Base-by-base conservation (phyloP, 78 protist genomes). In the Chrysochromulina tobinii region DNA sequence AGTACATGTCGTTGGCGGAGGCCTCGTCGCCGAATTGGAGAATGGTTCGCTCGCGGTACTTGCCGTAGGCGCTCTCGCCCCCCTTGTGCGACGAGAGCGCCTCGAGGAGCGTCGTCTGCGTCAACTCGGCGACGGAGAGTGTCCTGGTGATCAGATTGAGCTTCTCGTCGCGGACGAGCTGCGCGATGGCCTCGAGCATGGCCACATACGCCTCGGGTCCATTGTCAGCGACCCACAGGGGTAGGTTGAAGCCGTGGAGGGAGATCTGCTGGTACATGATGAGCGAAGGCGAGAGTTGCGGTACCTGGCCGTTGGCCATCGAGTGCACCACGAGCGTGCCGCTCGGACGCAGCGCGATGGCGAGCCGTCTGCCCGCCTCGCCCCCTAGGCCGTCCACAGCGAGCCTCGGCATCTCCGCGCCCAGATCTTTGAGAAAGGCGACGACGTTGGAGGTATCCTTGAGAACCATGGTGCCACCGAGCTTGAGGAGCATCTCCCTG, bases 191-290 rank as follows among this genome's bases (percentile, higher is more conserved):
- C 38, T 50, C 58, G 57, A 75, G 83, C 83, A 75, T 75, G 20
- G 8, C 58, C 21, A 11, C 2, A 23, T 75, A 75, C 83, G 54
- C 83, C 27, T 75, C 83, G 58, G 12, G 58, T 54, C 83, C 83
- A 8, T 75, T 75, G 14, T 75, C 83, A 8, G 8, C 83, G 58
- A 75, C 83, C 83, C 83, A 75, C 23, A 50, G 83, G 1, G 83
- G 27, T 25, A 75, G 1, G 57, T 50, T 75, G 83, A 75, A 75
- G 83, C 83, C 83, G 57, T 75, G 83, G 58, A 75, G 9, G 25
- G 83, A 75, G 58, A 75, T 75, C 83, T 75, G 83, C 57, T 75
- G 83, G 83, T 75, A 75, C 83, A 75, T 75, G 83, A 75, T 11
- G 18, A 75, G 57, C 57, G 83, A 75, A 4, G 83, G 83, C 18